Evolutionary conservation across 1,284 basidiomycete genomes (phyloP), one percentile per base, ranked within the genome.

Genomic region (Cutaneotrichosporon sp.): DNA sequence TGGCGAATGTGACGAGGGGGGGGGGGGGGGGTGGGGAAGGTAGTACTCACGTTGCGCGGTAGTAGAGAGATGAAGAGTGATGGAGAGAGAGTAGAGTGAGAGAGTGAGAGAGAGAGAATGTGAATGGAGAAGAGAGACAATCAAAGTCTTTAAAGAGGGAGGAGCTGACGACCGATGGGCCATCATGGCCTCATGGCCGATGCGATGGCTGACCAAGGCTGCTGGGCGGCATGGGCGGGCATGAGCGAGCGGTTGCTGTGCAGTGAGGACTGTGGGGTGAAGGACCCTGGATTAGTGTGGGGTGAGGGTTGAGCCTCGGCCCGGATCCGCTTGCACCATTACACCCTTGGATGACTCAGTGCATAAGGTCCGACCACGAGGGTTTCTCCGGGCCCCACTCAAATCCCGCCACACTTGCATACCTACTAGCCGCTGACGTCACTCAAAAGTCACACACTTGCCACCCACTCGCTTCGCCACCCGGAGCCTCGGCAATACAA

Each of bases 1-100:
- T 56, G 54, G 54, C 54, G 24, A 56, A 56, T 18, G 47, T 9
- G 47, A 29, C 25, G 47, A 46, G 45, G 45, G 24, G 11, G 45
- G 11, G 10, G 22, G 20, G 24, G 22, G 25, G 45, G 43, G 9
- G 43, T 45, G 18, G 43, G 13, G 27, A 50, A 13, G 13, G 22
- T 25, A n/a, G 3, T 50, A 50, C 47, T 50, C 18, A 50, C 47
- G 47, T 29, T 50, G 47, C 25, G 24, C 18, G 24, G 13, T 29
- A 7, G 14, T 10, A 49, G n/a, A 33, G 4, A 34, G 27, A 51
- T 16, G 20, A 13, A 47, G 49, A 4, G 25, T 18, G 49, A 50
- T 50, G 27, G 25, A 50, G 31, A 46, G 11, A 16, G n/a, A 31
- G 33, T 13, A 25, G 45, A 46, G 20, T 25, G 45, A 29, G 16